Conservation (phyloP, 305 asterid genomes). For the Stenogyne calaminthoides region DNA sequence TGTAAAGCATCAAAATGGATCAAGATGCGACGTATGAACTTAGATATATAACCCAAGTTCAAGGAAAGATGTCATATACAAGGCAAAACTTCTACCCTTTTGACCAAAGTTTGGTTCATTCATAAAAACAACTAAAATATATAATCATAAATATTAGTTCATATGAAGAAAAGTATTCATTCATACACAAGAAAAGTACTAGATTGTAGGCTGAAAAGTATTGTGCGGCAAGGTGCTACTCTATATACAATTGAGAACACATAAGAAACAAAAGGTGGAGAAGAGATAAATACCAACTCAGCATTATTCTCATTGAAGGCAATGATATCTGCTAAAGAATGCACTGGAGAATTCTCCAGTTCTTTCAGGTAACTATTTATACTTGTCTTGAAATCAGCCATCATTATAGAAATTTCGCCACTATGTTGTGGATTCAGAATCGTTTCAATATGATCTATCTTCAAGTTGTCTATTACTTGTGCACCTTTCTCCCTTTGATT, state of each 20-base stretch:
- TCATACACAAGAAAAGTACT: no score
- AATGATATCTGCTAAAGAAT: constrained; percentile 61
- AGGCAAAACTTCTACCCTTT: neutral
- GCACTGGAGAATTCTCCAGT: constrained; percentile 45
- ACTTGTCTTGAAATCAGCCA: constrained; percentile 58
- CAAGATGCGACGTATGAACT: no score
- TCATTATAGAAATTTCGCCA: constrained; percentile 46
- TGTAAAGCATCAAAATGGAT: constrained; percentile 19
- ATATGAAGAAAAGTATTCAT: no score
- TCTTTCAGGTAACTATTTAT: constrained; percentile 52
- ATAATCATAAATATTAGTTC: no score
- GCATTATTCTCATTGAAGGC: constrained; percentile 56
- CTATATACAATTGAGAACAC: neutral
- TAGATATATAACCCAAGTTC: no score
- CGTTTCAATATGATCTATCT: constrained; percentile 45
- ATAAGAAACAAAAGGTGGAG: neutral
- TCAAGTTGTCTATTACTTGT: constrained; percentile 48
- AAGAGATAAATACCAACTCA: constrained; percentile 44
- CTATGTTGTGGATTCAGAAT: constrained; percentile 49
- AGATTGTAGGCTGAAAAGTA: no score
- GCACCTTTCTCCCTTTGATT: constrained; percentile 51
- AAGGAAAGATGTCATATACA: neutral
- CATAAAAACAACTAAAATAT: no score
- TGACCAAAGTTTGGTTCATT: no score
- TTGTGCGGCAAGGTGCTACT: no score